Evolutionary conservation across 192 early-diverging fungal species (phyloP).

Genomic region (Diversispora epigaea): DNA sequence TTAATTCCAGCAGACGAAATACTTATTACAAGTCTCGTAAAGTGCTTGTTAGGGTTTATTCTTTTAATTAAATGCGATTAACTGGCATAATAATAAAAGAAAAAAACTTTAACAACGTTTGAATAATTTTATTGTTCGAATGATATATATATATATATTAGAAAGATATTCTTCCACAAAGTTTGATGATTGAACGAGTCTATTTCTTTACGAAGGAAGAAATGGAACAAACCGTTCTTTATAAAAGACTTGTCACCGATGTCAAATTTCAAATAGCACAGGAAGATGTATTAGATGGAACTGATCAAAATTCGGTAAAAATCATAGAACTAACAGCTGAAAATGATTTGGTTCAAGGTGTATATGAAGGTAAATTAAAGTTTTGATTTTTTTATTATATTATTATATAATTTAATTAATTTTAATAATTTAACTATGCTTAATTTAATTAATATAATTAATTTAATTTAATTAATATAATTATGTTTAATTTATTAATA

Average conservation of each 20-base stretch:
- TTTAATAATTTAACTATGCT: background rate
- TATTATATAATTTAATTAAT: background rate
- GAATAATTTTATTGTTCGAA: background rate
- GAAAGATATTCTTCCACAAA: background rate
- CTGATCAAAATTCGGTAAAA: slow-evolving; percentile 31
- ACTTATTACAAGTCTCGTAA: background rate
- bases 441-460: no score
- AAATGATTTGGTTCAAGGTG: slow-evolving; percentile 81
- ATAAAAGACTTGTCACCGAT: slow-evolving; percentile 74
- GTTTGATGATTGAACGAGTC: background rate
- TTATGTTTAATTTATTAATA: no score
- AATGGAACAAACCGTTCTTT: slow-evolving; percentile 37
- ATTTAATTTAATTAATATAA: background rate
- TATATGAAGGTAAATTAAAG: slow-evolving; percentile 72
- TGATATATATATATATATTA: background rate
- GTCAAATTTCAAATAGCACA: slow-evolving; percentile 82
- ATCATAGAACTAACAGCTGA: slow-evolving; percentile 51
- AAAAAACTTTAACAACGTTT: background rate
- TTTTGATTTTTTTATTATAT: background rate
- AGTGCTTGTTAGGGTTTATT: background rate
- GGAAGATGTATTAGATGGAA: slow-evolving; percentile 52
- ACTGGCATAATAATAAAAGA: background rate
- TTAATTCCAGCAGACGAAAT: background rate
- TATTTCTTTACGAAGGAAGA: background rate
- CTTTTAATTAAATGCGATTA: background rate